Percentiles rank a stretch among this genome's conserved stretches.
Evolutionary conservation across 345 rosid species (phyloP).

Genomic region (Carallia brachiata): DNA sequence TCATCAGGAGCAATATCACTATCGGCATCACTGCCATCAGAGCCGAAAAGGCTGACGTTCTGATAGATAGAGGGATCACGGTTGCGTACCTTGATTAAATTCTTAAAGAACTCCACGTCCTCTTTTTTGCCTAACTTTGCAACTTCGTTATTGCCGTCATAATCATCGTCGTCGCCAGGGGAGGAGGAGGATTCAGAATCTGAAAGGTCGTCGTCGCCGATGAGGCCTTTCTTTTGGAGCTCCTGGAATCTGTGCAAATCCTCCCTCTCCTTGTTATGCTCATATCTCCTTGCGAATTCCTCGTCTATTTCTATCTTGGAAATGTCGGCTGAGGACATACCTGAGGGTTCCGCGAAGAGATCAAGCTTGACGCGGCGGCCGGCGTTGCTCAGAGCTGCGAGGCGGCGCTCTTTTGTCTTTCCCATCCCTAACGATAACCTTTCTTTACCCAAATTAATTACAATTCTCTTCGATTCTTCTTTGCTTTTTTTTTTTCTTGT

Average conservation of each 20-base stretch:
- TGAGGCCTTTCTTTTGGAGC: constrained; percentile 44
- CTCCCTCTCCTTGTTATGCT: constrained; percentile 65
- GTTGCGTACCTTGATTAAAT: constrained; percentile 48
- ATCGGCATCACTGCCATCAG: constrained; percentile 36
- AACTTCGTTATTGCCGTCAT: constrained; percentile 4
- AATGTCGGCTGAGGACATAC: constrained; percentile 37
- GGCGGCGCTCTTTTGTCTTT: constrained; percentile 87
- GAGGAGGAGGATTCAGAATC: constrained; percentile 29
- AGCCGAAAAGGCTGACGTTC: constrained; percentile 42
- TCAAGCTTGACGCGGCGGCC: constrained; percentile 96
- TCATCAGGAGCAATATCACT: not conserved
- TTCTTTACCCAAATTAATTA: too few relatives aligned
- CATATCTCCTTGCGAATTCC: constrained; percentile 49
- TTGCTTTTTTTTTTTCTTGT: too few relatives aligned
- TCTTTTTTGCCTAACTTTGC: constrained; percentile 16
- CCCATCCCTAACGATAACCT: constrained; percentile 45
- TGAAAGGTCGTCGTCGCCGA: constrained; percentile 23
- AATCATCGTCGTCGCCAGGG: constrained; percentile 24
- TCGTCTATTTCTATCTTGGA: constrained; percentile 52
- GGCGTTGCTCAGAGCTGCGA: constrained; percentile 66
- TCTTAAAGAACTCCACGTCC: constrained; percentile 42
- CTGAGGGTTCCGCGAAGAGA: constrained; percentile 98
- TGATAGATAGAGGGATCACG: constrained; percentile 49
- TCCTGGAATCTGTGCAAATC: constrained; percentile 56
- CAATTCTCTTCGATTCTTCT: too few relatives aligned